These are phyloP conservation scores for Moesziomyces sp. DNA, from an alignment of 1,284 basidiomycete genomes.

Conservation along the genomic window DNA sequence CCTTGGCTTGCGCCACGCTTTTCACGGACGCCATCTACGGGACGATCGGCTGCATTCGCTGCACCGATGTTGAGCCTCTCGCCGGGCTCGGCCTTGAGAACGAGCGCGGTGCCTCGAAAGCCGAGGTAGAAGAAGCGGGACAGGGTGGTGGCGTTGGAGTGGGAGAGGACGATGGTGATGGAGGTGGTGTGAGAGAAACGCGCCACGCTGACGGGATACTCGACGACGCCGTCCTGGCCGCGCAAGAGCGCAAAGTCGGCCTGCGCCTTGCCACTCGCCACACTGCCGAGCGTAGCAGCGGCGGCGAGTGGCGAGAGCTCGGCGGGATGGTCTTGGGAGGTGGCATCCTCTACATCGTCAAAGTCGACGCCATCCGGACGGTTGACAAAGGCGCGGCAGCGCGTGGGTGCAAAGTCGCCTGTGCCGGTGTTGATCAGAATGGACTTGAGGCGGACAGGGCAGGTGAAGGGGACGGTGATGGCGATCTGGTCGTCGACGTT, in stretches of 20 bases:
- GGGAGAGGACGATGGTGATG: constrained; percentile 60
- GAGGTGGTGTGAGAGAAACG: constrained; percentile 61
- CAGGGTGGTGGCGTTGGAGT: constrained; percentile 53
- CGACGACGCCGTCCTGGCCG: constrained; percentile 52
- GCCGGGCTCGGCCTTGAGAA: constrained; percentile 45
- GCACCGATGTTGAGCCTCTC: constrained; percentile 57
- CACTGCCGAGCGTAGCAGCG: constrained; percentile 44
- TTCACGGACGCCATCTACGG: constrained; percentile 53
- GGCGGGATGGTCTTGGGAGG: constrained; percentile 24
- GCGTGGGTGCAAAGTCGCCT: constrained; percentile 61
- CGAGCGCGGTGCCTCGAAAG: constrained; percentile 60
- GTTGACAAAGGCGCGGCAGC: constrained; percentile 62
- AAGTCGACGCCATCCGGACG: constrained; percentile 64
- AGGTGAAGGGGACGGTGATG: constrained; percentile 64
- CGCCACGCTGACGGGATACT: constrained; percentile 63
- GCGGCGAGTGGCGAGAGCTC: constrained; percentile 12
- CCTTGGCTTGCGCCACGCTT: constrained; percentile 47
- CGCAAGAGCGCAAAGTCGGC: constrained; percentile 63
- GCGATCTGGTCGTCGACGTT: constrained; percentile 66
- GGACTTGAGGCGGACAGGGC: constrained; percentile 60
- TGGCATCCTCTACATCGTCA: constrained; percentile 53
- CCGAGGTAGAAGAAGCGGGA: constrained; percentile 64
- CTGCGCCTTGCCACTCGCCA: constrained; percentile 59
- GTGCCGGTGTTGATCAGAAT: constrained; percentile 61
- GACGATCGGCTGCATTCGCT: constrained; percentile 55